phyloP scores from a whole-genome alignment of 495 filamentous ascomycete genomes.

The Penicillium goetzii region DNA sequence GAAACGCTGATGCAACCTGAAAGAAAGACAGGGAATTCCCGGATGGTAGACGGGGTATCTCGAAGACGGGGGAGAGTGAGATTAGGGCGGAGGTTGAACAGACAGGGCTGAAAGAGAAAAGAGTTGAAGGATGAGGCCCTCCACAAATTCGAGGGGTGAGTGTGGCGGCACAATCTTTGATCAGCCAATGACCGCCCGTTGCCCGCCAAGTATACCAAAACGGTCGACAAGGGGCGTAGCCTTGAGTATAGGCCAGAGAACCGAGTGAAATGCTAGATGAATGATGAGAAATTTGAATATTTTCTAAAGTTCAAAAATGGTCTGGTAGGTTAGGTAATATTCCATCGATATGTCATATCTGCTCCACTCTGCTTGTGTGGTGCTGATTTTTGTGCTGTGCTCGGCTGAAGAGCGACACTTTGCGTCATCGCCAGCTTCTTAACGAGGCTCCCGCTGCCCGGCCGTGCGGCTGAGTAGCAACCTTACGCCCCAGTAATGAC shows the following conservation, averaged over 20 bases:
- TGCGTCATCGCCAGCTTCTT: slow-evolving; percentile 22
- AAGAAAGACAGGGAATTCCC: slow-evolving; percentile 18
- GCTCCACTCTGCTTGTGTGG: neutral
- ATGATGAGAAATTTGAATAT: neutral
- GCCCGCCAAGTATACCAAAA: slow-evolving; percentile 24
- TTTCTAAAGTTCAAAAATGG: neutral
- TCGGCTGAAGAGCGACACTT: slow-evolving; percentile 13
- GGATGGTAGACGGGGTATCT: slow-evolving; percentile 4
- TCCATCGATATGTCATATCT: neutral
- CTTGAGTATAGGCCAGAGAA: neutral
- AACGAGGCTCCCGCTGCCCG: slow-evolving; percentile 6
- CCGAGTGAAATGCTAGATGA: neutral
- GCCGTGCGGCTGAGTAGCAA: neutral
- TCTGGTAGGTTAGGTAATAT: neutral
- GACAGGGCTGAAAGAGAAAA: slow-evolving; percentile 11
- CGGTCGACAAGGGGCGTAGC: neutral
- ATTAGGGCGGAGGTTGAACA: slow-evolving; percentile 6
- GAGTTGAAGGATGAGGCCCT: slow-evolving; percentile 22
- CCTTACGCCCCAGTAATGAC: neutral
- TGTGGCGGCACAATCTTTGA: slow-evolving; percentile 35
- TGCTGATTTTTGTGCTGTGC: neutral
- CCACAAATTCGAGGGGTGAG: slow-evolving; percentile 40
- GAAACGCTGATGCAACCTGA: slow-evolving; percentile 29
- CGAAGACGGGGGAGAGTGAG: neutral
- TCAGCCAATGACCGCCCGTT: slow-evolving; percentile 34